These are phyloP conservation scores for Phytomonas sp. DNA, from an alignment of 208 protist genomes.

Conservation along the genomic window DNA sequence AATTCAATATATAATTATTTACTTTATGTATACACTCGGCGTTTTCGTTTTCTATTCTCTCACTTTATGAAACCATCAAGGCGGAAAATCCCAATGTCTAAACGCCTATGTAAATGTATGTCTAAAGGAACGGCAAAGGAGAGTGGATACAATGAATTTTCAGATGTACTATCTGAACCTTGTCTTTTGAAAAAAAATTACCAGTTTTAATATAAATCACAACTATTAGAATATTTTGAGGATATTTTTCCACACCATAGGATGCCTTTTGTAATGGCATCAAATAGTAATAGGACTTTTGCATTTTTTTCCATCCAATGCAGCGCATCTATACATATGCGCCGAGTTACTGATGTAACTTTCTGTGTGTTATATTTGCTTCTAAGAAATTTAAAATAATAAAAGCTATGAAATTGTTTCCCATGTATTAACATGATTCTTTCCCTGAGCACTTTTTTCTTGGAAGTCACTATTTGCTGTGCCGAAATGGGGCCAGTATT, in stretches of 20 bases:
- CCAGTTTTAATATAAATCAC: neutral
- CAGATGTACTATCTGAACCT: neutral
- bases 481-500: neutral
- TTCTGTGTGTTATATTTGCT: neutral
- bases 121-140: neutral
- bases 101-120: neutral
- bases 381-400: neutral
- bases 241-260: neutral
- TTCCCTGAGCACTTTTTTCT: conserved; percentile 6
- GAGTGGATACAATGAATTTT: neutral
- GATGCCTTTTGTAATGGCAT: neutral
- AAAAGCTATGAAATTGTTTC: neutral
- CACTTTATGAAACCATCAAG: neutral
- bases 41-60: neutral
- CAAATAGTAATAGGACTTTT: neutral
- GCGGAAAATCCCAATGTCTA: neutral
- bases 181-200: conserved; percentile 2
- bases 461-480: neutral
- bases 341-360: neutral
- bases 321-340: neutral
- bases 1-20: neutral
- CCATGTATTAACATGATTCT: conserved; percentile 8
- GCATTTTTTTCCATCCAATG: conserved; percentile 8
- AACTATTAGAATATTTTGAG: neutral
- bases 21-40: neutral